phyloP scores from a whole-genome alignment of 163 green algal species.

The Trebouxiophyceae sp. region DNA sequence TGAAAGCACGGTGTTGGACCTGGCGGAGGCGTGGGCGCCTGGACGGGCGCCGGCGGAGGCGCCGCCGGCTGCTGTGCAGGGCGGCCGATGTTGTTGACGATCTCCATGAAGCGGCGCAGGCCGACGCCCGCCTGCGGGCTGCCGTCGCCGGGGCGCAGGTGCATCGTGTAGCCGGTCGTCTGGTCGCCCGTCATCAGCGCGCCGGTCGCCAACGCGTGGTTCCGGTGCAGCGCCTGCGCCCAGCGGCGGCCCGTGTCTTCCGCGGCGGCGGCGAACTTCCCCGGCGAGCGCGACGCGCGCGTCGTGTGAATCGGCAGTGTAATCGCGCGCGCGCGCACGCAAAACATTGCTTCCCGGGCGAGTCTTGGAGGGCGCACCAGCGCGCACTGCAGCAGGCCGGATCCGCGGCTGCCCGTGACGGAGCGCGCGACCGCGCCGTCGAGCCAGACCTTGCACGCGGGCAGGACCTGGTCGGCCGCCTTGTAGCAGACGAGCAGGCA shows the following conservation, averaged over 20 bases:
- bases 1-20: too few relatives aligned
- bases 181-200: slow-evolving; percentile 9
- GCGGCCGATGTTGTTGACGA: background rate
- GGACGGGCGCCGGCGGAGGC: too few relatives aligned
- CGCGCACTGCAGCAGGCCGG: slow-evolving; percentile 5
- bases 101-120: slow-evolving; percentile 5
- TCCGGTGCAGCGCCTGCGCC: slow-evolving; percentile 4
- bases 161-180: slow-evolving; percentile 3
- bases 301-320: too few relatives aligned
- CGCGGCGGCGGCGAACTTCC: too few relatives aligned
- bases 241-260: too few relatives aligned
- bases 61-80: too few relatives aligned
- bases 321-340: too few relatives aligned
- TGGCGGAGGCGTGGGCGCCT: too few relatives aligned
- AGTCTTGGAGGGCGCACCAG: slow-evolving; percentile 2
- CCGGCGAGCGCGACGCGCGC: too few relatives aligned
- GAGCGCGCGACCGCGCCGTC: background rate
- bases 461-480: background rate
- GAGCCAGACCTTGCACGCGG: slow-evolving; percentile 4
- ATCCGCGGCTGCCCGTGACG: slow-evolving; percentile 2
- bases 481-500: slow-evolving; percentile 25
- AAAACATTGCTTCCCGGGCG: too few relatives aligned
- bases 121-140: background rate
- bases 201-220: background rate
- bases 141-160: slow-evolving; percentile 4